A percentile compares a stretch with the other conserved stretches of the same genome.
phyloP scores from a whole-genome alignment of 345 rosid genomes.

The Ceriops zippeliana region DNA sequence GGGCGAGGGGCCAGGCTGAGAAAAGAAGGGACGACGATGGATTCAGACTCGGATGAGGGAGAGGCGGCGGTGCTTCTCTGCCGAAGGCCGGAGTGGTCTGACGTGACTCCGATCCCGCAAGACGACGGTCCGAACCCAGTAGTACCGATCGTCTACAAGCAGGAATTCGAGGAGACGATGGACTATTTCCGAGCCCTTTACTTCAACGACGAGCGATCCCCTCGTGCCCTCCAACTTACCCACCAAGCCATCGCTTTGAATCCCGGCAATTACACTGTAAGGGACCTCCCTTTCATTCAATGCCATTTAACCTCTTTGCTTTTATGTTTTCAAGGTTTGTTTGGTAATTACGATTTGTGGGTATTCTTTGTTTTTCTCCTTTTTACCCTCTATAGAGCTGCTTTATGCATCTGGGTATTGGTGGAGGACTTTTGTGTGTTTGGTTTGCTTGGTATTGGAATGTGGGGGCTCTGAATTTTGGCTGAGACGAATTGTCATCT shows the following conservation, averaged over 20 bases:
- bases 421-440: neutral
- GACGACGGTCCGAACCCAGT: constrained; percentile 88
- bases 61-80: constrained; percentile 37
- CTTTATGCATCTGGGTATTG: neutral
- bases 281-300: neutral
- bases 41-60: neutral
- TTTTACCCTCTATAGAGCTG: neutral
- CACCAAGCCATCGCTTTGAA: constrained; percentile 53
- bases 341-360: neutral
- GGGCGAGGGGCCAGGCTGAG: neutral
- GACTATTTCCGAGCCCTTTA: constrained; percentile 85
- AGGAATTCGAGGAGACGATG: constrained; percentile 78
- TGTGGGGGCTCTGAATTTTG: too few relatives aligned
- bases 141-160: constrained; percentile 74
- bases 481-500: too few relatives aligned
- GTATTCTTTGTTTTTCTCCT: neutral
- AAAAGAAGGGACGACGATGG: neutral
- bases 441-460: neutral
- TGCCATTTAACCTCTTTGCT: neutral
- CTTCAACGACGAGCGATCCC: constrained; percentile 64
- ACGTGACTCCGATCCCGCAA: constrained; percentile 66
- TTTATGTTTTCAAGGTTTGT: neutral
- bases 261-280: constrained; percentile 90
- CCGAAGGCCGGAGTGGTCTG: constrained; percentile 66
- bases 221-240: constrained; percentile 69